Base-by-base conservation (phyloP, 1,139 yeast genomes). In the Geotrichum bryndzae region DNA sequence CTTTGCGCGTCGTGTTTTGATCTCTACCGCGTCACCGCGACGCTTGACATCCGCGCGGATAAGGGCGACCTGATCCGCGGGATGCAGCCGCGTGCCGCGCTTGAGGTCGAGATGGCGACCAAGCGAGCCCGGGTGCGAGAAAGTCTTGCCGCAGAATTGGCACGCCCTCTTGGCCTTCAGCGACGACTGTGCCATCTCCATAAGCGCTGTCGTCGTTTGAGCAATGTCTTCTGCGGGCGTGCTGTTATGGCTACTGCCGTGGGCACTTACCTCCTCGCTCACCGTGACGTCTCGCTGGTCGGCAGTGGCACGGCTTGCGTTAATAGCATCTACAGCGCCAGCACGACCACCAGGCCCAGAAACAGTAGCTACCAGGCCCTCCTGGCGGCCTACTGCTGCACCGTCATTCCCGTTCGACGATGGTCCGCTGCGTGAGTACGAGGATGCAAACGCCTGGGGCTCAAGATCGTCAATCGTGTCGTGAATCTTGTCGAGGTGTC, bases 81-180 rank as follows among this genome's bases (percentile, higher is more conserved):
- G 84, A 63, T 81, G 84, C 18, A 72, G 61, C 2, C 76, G 69
- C 1, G 81, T 72, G 1, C 84, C 84, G 60, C 80, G 78, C 61
- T 81, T 78, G 58, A 76, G 69, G 64, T 81, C 84, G 46, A 81
- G 66, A 68, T 81, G 84, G 38, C 84, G 73, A 0, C 84, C 84
- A 57, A 81, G 69, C 0, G 84, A 81, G 1, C 84, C 84, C 1
- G 82, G 80, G 65, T 81, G 83, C 1, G 82, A 77, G 65, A 81
- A 81, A 0, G 78, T 75, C 64, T 76, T 75, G 2, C 79, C 80
- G 65, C 84, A 81, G 64, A 81, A 80, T 1, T 77, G 76, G 66
- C 84, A 81, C 58, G 74, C 71, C 66, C 74, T 76, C 66, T 77
- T 79, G 3, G 63, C 33, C 29, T 41, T 57, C 41, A 23, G 38